These are phyloP conservation scores for Parsonsia alboflavescens DNA, from an alignment of 257 asterid genomes.

Conservation along the genomic window DNA sequence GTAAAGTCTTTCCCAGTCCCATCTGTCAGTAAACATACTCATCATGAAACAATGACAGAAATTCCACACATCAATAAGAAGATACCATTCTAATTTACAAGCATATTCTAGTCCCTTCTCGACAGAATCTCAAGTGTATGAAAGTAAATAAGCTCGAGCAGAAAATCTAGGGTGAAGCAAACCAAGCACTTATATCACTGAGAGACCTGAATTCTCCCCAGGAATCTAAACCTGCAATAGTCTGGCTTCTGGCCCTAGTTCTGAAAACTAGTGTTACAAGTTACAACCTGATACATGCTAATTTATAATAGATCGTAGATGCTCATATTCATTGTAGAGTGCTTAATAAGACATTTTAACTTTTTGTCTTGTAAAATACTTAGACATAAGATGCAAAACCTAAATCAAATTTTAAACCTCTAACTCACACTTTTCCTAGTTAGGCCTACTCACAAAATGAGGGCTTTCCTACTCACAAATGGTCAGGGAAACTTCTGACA, in stretches of 20 bases:
- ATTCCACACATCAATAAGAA: neutral
- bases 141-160: neutral
- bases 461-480: constrained; percentile 53
- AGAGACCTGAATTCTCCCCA: neutral
- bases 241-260: too few species aligned
- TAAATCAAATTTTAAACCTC: neutral
- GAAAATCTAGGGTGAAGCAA: neutral
- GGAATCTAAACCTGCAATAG: neutral
- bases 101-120: neutral
- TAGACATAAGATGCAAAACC: neutral
- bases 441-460: neutral
- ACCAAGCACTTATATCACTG: neutral
- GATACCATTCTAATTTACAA: neutral
- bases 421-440: neutral
- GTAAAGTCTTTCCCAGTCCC: constrained; percentile 97
- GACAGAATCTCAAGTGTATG: neutral
- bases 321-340: neutral
- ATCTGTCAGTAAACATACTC: constrained; percentile 43
- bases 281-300: too few species aligned
- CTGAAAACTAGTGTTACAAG: neutral
- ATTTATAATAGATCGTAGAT: neutral
- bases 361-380: too few species aligned
- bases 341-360: neutral
- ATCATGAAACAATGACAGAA: neutral
- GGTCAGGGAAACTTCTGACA: constrained; percentile 61